Evolutionary conservation across 306 rosid species (phyloP).

Genomic region (Biancaea sappan): DNA sequence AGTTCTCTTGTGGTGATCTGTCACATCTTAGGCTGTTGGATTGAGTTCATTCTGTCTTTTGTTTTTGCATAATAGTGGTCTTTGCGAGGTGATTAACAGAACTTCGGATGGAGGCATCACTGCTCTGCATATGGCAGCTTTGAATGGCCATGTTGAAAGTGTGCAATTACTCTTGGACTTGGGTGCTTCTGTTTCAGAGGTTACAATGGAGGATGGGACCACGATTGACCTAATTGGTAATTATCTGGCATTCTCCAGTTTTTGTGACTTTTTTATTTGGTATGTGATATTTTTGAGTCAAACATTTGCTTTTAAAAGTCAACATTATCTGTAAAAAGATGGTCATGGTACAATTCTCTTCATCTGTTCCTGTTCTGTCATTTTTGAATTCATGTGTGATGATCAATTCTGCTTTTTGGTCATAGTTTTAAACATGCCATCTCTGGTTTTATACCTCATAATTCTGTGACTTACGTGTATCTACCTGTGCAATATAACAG

Average conservation of each 20-base stretch:
- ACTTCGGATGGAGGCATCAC: slow-evolving; percentile 97
- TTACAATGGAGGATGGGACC: slow-evolving; percentile 87
- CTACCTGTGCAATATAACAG: neutral
- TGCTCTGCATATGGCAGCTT: slow-evolving; percentile 96
- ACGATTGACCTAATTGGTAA: slow-evolving; percentile 89
- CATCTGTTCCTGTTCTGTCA: neutral
- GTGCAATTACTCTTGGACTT: slow-evolving; percentile 84
- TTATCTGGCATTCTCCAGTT: slow-evolving; percentile 21
- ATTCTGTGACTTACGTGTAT: too few species aligned
- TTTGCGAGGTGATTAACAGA: slow-evolving; percentile 64
- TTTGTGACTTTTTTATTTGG: neutral
- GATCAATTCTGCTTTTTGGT: neutral
- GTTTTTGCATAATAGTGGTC: slow-evolving; percentile 54
- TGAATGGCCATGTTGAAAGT: slow-evolving; percentile 88
- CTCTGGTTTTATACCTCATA: too few species aligned
- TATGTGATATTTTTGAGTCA: neutral
- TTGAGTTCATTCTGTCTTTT: slow-evolving; percentile 35
- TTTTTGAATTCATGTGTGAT: neutral
- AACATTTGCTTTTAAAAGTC: slow-evolving; percentile 22
- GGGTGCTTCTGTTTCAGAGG: slow-evolving; percentile 84
- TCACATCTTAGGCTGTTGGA: slow-evolving; percentile 21
- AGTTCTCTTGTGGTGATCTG: slow-evolving; percentile 27
- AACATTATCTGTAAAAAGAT: slow-evolving; percentile 7
- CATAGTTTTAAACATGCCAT: slow-evolving; percentile 2
- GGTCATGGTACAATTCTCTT: neutral